phyloP scores from a whole-genome alignment of 208 protist species.

The Vickermania ingenoplastis region DNA sequence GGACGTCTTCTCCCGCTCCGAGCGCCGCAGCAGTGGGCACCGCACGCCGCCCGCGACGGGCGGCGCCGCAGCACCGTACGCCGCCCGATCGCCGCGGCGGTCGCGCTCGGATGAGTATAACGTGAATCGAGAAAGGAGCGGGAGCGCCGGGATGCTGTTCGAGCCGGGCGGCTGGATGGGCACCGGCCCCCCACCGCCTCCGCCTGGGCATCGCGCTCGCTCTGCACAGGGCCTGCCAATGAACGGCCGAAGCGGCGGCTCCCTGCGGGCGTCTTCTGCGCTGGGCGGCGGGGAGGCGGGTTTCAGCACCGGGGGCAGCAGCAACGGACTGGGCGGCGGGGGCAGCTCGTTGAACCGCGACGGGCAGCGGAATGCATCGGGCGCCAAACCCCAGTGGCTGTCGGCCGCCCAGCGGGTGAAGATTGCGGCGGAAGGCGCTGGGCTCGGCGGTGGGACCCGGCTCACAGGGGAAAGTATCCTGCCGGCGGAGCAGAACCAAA shows the following conservation, averaged over 20 bases:
- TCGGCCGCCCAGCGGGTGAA: constrained; percentile 43
- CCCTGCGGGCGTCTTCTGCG: neutral
- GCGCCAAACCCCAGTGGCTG: constrained; percentile 15
- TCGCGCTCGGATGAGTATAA: too few species aligned
- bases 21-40: neutral
- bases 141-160: neutral
- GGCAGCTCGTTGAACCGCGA: neutral
- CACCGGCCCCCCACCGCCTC: neutral
- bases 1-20: neutral
- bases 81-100: neutral
- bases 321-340: neutral
- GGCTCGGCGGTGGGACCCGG: constrained; percentile 25
- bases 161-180: constrained; percentile 1
- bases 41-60: neutral
- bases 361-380: neutral
- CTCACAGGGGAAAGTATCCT: constrained; percentile 24
- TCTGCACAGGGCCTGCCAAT: neutral
- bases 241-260: neutral
- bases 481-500: neutral
- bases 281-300: neutral
- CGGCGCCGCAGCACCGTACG: neutral
- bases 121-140: too few species aligned
- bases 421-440: constrained; percentile 33
- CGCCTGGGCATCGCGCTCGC: neutral
- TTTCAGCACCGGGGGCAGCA: neutral